Conservation (phyloP, 805 yeast genomes). For the Starmera caribaea region DNA sequence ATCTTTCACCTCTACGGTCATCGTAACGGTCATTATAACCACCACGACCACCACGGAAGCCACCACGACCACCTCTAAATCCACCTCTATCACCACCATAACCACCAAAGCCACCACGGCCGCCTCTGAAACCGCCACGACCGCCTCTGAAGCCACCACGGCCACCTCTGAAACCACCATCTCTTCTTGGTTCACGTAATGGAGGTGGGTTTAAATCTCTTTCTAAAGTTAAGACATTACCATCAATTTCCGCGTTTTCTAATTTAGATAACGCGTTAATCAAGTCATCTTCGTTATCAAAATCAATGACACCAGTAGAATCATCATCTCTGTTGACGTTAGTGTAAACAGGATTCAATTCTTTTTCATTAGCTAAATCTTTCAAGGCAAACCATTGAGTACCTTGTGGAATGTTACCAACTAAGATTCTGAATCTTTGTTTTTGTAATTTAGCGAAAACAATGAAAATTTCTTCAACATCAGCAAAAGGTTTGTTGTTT, state of each 20-base stretch:
- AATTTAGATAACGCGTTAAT: slow-evolving; percentile 64
- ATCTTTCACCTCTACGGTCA: slow-evolving; percentile 18
- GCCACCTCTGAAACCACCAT: slow-evolving; percentile 25
- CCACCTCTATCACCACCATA: slow-evolving; percentile 33
- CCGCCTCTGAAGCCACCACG: slow-evolving; percentile 24
- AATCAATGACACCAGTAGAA: slow-evolving; percentile 37
- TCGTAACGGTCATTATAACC: slow-evolving; percentile 23
- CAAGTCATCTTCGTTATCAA: slow-evolving; percentile 61
- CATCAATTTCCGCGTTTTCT: slow-evolving; percentile 64
- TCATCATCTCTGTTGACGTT: slow-evolving; percentile 35
- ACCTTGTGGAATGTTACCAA: slow-evolving; percentile 62
- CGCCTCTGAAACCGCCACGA: slow-evolving; percentile 21
- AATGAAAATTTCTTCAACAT: slow-evolving; percentile 32
- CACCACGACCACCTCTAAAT: slow-evolving; percentile 34
- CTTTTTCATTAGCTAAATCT: slow-evolving; percentile 80
- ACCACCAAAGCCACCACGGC: slow-evolving; percentile 20
- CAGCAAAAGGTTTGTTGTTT: slow-evolving; percentile 60
- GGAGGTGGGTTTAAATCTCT: slow-evolving; percentile 57
- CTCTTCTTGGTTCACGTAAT: slow-evolving; percentile 34
- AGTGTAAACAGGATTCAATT: slow-evolving; percentile 52
- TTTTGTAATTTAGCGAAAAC: slow-evolving; percentile 34
- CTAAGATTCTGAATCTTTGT: slow-evolving; percentile 66
- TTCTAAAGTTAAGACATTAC: slow-evolving; percentile 61
- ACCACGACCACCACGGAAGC: slow-evolving; percentile 33
- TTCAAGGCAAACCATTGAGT: slow-evolving; percentile 84